These are phyloP conservation scores for Cymbopogon citratus DNA, from an alignment of 176 grass and related monocot species.

Conservation along the genomic window DNA sequence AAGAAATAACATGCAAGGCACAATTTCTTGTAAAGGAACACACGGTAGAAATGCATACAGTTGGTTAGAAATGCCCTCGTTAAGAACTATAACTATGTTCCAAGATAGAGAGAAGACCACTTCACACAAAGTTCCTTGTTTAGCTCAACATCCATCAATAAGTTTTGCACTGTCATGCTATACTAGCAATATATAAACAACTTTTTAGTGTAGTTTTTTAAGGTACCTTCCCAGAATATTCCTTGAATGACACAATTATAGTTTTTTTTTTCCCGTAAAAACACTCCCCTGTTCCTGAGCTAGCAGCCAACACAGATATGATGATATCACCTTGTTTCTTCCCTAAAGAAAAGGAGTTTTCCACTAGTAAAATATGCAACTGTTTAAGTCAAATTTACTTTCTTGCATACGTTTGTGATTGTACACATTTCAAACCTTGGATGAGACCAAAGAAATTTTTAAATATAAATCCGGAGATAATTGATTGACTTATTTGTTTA, in stretches of 20 bases:
- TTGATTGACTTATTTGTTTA: conserved; percentile 16
- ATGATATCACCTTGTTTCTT: background rate
- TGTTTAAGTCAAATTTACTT: background rate
- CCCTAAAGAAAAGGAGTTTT: background rate
- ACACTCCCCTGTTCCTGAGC: background rate
- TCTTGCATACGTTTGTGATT: background rate
- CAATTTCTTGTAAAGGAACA: background rate
- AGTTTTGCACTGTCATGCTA: background rate
- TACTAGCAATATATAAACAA: conserved; percentile 18
- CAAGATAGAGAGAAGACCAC: background rate
- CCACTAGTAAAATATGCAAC: background rate
- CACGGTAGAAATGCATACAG: background rate
- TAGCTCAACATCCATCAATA: background rate
- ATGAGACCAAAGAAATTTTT: background rate
- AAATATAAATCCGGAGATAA: background rate
- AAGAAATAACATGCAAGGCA: background rate
- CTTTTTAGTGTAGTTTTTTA: background rate
- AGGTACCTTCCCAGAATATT: conserved; percentile 25
- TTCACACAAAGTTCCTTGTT: background rate
- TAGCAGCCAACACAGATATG: background rate
- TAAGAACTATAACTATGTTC: background rate
- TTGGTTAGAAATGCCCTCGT: background rate
- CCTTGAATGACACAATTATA: background rate
- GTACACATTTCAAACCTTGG: background rate
- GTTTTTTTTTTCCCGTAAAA: background rate